Conservation (phyloP, 2,329 filamentous ascomycete genomes). For the Aspergillus pseudonomiae region DNA sequence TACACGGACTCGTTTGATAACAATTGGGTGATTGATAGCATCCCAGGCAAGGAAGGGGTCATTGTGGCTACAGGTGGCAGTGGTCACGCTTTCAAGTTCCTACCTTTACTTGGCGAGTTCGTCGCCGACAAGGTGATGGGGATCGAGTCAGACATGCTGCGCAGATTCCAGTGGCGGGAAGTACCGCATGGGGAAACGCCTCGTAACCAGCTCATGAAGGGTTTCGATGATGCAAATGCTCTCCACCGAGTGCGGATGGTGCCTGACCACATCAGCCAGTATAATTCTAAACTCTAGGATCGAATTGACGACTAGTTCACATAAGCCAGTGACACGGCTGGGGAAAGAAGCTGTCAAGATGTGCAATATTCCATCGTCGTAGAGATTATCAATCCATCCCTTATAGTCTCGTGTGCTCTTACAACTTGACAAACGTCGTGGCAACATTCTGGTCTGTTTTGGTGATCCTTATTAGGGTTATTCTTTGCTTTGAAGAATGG, state of each 20-base stretch:
- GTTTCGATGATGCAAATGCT: neutral
- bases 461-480: no score
- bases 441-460: no score
- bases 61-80: constrained; percentile 65
- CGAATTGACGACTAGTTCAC: neutral
- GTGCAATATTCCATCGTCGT: no score
- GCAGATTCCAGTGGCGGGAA: neutral
- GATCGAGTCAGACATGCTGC: neutral
- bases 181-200: neutral
- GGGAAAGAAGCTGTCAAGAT: no score
- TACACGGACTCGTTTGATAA: constrained; percentile 61
- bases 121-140: neutral
- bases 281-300: neutral
- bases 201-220: neutral
- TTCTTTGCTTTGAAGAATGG: no score
- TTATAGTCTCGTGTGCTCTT: no score
- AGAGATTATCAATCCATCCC: no score
- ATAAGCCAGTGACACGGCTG: no score
- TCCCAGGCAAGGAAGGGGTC: constrained; percentile 54
- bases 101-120: constrained; percentile 43
- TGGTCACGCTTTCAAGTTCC: constrained; percentile 65
- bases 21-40: constrained; percentile 58
- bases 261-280: no score
- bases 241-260: neutral
- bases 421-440: no score